A percentile compares a stretch with the other conserved stretches of the same genome.
phyloP scores from a whole-genome alignment of 202 grass and related monocot genomes.

The Zizania palustris region DNA sequence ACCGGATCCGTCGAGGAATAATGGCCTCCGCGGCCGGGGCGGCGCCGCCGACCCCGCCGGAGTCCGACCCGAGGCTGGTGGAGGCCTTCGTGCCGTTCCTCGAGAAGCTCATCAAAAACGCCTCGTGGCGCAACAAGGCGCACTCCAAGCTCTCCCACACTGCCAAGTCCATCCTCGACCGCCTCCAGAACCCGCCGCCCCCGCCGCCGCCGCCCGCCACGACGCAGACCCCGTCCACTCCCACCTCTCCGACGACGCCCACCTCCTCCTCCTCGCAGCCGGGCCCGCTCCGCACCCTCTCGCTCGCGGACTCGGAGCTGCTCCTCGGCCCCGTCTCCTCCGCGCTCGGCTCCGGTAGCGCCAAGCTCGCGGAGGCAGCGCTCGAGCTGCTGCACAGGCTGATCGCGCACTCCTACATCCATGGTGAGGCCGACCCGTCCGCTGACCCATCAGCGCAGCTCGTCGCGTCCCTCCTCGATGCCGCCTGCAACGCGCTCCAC shows the following conservation, averaged over 20 bases:
- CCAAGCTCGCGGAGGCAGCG: conserved; percentile 80
- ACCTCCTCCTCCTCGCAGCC: conserved; percentile 85
- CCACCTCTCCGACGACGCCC: conserved; percentile 60
- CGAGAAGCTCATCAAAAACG: conserved; percentile 95
- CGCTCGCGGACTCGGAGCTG: conserved; percentile 84
- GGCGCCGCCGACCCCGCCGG: conserved; percentile 54
- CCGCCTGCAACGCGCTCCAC: conserved; percentile 70
- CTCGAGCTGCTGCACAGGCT: conserved; percentile 89
- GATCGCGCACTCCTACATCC: conserved; percentile 95
- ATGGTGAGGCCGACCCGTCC: conserved; percentile 88
- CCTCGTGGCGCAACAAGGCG: conserved; percentile 94
- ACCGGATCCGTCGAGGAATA: conserved; percentile 43
- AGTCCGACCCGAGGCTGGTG: conserved; percentile 74
- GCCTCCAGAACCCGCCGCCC: conserved; percentile 51
- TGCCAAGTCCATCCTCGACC: conserved; percentile 92
- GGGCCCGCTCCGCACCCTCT: conserved; percentile 78
- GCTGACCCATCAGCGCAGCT: conserved; percentile 75
- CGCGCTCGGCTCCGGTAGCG: conserved; percentile 65
- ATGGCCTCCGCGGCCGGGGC: conserved; percentile 51
- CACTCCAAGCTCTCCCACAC: conserved; percentile 98
- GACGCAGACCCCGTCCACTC: conserved; percentile 47
- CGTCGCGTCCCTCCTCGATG: conserved; percentile 71
- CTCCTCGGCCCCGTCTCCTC: conserved; percentile 68
- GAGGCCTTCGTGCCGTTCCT: conserved; percentile 77
- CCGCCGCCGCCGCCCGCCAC: conserved; percentile 20